Conservation (phyloP, 805 yeast genomes). For the Pichia manshurica region DNA sequence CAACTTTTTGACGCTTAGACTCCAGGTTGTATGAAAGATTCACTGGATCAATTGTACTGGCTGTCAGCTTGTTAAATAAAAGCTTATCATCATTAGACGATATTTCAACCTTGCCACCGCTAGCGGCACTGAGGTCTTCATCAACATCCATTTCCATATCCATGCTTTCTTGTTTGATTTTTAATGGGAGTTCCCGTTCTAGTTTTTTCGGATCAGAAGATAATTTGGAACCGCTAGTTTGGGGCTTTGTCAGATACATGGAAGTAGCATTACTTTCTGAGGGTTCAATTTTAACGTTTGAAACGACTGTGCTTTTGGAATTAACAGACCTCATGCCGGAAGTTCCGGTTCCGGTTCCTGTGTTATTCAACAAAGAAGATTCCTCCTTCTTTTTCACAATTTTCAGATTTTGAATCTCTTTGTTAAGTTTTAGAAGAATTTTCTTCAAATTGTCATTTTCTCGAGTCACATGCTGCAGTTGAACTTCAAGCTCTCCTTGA, state of each 20-base stretch:
- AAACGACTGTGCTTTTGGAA: no score
- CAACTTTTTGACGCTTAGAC: constrained; percentile 25
- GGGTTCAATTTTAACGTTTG: no score
- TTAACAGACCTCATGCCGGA: no score
- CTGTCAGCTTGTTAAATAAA: neutral
- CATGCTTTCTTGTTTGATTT: no score
- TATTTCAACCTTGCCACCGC: neutral
- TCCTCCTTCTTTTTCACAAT: constrained; percentile 20
- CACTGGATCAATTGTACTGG: constrained; percentile 30
- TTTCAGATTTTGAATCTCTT: constrained; percentile 33
- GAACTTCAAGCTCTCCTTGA: constrained; percentile 30
- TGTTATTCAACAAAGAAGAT: neutral
- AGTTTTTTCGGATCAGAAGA: no score
- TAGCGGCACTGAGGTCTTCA: neutral
- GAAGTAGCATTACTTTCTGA: no score
- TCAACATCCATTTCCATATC: neutral
- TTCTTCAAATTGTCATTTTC: constrained; percentile 41
- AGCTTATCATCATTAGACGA: neutral
- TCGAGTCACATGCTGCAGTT: constrained; percentile 37
- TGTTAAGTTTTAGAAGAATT: constrained; percentile 35
- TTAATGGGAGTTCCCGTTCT: no score
- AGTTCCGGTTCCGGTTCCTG: neutral
- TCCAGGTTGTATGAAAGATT: constrained; percentile 29
- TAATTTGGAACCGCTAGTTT: no score
- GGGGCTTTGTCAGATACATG: no score